Evolutionary conservation across 345 rosid species (phyloP), one percentile per base, ranked within the genome.

Genomic region (Ricinus communis): DNA sequence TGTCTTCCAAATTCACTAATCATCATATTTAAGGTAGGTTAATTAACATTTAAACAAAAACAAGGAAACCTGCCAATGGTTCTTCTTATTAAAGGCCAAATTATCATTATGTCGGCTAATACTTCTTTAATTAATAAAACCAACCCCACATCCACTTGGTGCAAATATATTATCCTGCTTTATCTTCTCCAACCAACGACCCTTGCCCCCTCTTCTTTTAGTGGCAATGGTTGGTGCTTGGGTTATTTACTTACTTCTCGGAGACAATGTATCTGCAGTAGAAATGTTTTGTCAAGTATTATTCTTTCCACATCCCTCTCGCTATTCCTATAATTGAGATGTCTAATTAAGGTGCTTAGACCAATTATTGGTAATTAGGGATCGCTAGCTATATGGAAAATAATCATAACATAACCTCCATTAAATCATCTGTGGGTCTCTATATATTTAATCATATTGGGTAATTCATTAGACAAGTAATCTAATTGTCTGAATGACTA

Each of bases 51-150:
- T 46, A 60, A 58, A 19, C 38, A 36, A 51, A 45, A 69, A 16
- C n/a, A n/a, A n/a, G n/a, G n/a, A n/a, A n/a, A n/a, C n/a, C 24
- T 50, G 25, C 62, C 27, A 66, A 36, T 4, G 5, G 24, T 55
- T 68, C 12, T 51, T 52, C 14, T 28, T 61, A 28, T 52, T 51
- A 30, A 64, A 33, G 52, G 71, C 24, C 56, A 9, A 15, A 50
- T 31, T 52, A 22, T 18, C 58, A 53, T 49, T 66, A 57, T 74
- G 76, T 79, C 66, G 71, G 62, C 38, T 40, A 67, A 43, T 15
- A 11, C 43, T 22, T 22, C 16, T 27, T 69, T 58, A 61, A 31
- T 19, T 46, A 71, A 19, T 1, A 51, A n/a, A n/a, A 7, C 31
- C 68, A 46, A 61, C 72, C 67, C 66, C 68, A n/a, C 74, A n/a